A percentile compares a stretch with the other conserved stretches of the same genome.
Conservation (phyloP, 2,329 filamentous ascomycete species). For the Thelonectria blattea region DNA sequence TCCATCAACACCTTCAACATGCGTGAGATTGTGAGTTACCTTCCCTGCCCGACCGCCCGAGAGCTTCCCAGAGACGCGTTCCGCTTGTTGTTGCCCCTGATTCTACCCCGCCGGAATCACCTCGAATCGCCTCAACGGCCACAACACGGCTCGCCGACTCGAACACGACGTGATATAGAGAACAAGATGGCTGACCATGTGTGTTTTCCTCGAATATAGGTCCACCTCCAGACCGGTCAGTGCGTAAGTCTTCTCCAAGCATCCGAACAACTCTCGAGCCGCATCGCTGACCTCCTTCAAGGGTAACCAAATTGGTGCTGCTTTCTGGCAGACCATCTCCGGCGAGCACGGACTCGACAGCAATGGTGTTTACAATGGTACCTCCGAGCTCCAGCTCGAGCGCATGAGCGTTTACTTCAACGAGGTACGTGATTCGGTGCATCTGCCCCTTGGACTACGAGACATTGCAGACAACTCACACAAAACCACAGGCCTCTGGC, state of each 20-base stretch:
- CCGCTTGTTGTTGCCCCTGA: conserved; percentile 44
- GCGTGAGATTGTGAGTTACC: conserved; percentile 47
- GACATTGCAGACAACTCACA: conserved; percentile 23
- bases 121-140: conserved; percentile 25
- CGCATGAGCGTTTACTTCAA: conserved; percentile 99
- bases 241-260: conserved; percentile 69
- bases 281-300: conserved; percentile 54
- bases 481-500: conserved; percentile 72
- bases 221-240: conserved; percentile 99
- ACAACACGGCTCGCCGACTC: conserved; percentile 23
- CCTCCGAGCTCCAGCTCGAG: conserved; percentile 98
- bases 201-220: conserved; percentile 69
- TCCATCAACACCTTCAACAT: conserved; percentile 53
- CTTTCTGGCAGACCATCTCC: conserved; percentile 95
- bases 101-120: conserved; percentile 45
- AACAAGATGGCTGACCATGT: conserved; percentile 59
- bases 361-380: conserved; percentile 98
- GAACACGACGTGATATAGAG: conserved; percentile 14
- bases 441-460: not conserved
- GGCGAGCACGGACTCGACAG: conserved; percentile 96
- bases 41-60: conserved; percentile 16
- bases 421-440: conserved; percentile 52
- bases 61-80: conserved; percentile 47
- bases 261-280: not conserved
- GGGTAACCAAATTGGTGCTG: conserved; percentile 99